Conservation (phyloP, 495 filamentous ascomycete species). For the Astrothelium subdiscretum region DNA sequence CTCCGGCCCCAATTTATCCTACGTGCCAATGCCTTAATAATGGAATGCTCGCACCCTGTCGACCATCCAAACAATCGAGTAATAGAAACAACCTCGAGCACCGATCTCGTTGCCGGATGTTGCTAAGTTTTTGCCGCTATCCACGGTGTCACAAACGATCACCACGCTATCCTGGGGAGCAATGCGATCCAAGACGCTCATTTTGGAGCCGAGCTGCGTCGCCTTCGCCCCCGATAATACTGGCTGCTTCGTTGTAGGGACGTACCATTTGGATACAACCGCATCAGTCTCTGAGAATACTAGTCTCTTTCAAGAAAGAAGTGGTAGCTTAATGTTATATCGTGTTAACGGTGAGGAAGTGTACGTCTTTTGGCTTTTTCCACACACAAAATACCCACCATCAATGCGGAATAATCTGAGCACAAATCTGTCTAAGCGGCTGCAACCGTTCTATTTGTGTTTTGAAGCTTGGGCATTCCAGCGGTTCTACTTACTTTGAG, state of each 20-base stretch:
- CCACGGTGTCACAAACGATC: no score
- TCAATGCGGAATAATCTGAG: no score
- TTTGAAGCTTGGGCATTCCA: no score
- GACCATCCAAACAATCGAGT: conserved; percentile 5
- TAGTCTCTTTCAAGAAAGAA: no score
- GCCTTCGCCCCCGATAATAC: conserved; percentile 60
- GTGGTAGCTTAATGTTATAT: conserved; percentile 62
- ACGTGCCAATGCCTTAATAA: no score
- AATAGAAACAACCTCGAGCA: not conserved
- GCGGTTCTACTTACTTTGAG: no score
- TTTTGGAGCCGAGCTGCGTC: conserved; percentile 70
- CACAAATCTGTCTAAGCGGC: no score
- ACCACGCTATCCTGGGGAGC: not conserved
- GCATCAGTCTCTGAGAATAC: not conserved
- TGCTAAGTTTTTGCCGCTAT: not conserved
- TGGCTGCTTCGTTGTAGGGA: conserved; percentile 68
- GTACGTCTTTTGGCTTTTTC: conserved; percentile 6
- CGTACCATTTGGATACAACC: conserved; percentile 50
- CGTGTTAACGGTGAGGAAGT: conserved; percentile 15
- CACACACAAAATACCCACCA: no score
- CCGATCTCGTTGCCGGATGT: not conserved
- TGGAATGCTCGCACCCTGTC: no score
- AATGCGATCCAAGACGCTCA: conserved; percentile 30
- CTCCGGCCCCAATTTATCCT: no score
- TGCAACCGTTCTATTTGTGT: no score